Evolutionary conservation across 495 filamentous ascomycete genomes (phyloP).

Genomic region (Glonium stellatum): DNA sequence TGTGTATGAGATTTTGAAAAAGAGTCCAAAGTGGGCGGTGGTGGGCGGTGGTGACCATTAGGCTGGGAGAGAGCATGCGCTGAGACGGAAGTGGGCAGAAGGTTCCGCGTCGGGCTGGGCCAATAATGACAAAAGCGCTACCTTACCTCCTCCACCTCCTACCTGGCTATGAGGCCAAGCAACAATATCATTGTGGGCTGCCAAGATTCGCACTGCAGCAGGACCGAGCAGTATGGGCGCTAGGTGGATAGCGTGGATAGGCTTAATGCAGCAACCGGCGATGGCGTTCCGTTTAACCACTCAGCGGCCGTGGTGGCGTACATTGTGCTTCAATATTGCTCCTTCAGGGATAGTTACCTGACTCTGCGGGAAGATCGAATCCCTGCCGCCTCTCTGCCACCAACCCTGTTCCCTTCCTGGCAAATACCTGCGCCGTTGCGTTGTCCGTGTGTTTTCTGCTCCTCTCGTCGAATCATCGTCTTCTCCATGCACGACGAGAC

Average conservation of each 20-base stretch:
- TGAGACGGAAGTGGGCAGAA: constrained; percentile 8
- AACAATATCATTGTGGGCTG: constrained; percentile 18
- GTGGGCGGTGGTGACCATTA: constrained; percentile 14
- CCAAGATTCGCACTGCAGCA: constrained; percentile 27
- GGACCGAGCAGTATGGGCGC: constrained; percentile 7
- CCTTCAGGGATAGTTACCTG: constrained; percentile 9
- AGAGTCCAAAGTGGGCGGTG: background rate
- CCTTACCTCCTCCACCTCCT: no score
- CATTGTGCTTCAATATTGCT: constrained; percentile 11
- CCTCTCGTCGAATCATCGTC: constrained; percentile 19
- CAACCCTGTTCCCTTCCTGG: no score
- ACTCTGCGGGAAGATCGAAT: constrained; percentile 14
- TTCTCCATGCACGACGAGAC: constrained; percentile 6
- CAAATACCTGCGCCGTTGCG: constrained; percentile 14
- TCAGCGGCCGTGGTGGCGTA: constrained; percentile 4
- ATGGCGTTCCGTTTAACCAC: constrained; percentile 25
- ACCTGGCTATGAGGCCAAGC: no score
- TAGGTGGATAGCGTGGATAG: constrained; percentile 10
- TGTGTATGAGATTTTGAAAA: constrained; percentile 7
- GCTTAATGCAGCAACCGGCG: constrained; percentile 23
- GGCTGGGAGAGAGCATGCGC: background rate
- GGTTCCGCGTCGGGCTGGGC: constrained; percentile 8
- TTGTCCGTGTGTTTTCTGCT: constrained; percentile 14
- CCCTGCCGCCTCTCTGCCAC: no score
- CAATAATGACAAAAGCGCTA: constrained; percentile 16